Evolutionary conservation across 768 basidiomycete species (phyloP).

Genomic region (Tricholoma matsutake): DNA sequence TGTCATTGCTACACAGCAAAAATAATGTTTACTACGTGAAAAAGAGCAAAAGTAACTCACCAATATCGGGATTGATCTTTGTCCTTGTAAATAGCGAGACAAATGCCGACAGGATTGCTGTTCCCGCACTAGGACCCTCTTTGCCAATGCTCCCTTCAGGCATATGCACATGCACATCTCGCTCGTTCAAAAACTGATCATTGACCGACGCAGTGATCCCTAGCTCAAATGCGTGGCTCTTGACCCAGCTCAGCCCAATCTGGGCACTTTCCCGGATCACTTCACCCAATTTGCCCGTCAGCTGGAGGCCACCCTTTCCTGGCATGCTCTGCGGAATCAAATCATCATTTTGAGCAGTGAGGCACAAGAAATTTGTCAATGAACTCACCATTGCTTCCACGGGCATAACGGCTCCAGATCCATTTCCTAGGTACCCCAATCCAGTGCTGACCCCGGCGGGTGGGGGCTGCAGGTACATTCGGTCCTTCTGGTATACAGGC

Average conservation of each 20-base stretch:
- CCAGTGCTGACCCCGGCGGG: constrained; percentile 95
- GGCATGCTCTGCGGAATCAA: constrained; percentile 77
- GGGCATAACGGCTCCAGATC: constrained; percentile 95
- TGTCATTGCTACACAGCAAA: constrained; percentile 74
- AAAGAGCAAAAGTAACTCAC: constrained; percentile 39
- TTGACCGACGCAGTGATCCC: constrained; percentile 73
- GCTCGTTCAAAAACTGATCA: constrained; percentile 79
- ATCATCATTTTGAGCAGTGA: not conserved
- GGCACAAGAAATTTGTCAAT: not conserved
- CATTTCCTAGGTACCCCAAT: constrained; percentile 94
- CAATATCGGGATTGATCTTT: constrained; percentile 82
- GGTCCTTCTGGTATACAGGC: constrained; percentile 90
- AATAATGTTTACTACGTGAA: not conserved
- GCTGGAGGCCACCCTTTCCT: constrained; percentile 86
- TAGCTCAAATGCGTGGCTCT: constrained; percentile 83
- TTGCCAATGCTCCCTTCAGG: constrained; percentile 91
- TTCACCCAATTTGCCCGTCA: constrained; percentile 97
- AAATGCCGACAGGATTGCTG: constrained; percentile 87
- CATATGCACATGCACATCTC: constrained; percentile 96
- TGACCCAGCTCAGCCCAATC: constrained; percentile 92
- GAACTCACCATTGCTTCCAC: constrained; percentile 84
- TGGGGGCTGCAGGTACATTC: constrained; percentile 77
- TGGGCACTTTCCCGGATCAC: constrained; percentile 97
- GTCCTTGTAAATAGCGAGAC: constrained; percentile 90
- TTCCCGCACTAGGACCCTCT: constrained; percentile 96